phyloP scores from a whole-genome alignment of 805 yeast genomes.

The Starmerella bombicola region DNA sequence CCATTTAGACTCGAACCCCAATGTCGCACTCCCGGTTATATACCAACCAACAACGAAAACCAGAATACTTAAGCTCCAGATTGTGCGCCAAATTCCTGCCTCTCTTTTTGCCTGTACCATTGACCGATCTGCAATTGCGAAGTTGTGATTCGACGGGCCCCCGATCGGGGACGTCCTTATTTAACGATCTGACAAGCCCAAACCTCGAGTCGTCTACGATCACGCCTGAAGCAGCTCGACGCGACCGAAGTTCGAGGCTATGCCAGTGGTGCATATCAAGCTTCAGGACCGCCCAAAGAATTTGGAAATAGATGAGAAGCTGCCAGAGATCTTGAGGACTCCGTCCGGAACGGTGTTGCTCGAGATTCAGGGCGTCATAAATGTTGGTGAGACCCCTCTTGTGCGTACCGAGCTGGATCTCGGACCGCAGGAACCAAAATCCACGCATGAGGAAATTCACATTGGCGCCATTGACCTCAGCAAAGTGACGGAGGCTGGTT shows the following conservation, averaged over 20 bases:
- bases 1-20: slow-evolving; percentile 50
- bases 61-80: slow-evolving; percentile 11
- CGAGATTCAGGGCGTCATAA: slow-evolving; percentile 20
- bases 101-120: too few species aligned
- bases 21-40: slow-evolving; percentile 44
- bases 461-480: slow-evolving; percentile 18
- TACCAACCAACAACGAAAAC: slow-evolving; percentile 13
- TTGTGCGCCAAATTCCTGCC: slow-evolving; percentile 12
- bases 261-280: too few species aligned
- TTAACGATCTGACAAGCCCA: too few species aligned
- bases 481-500: slow-evolving; percentile 12
- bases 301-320: too few species aligned
- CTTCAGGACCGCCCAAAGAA: too few species aligned
- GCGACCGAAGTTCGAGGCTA: too few species aligned
- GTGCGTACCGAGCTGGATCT: slow-evolving; percentile 17
- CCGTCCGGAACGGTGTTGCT: slow-evolving; percentile 15
- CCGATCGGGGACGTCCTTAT: too few species aligned
- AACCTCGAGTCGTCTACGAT: too few species aligned
- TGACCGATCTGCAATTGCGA: too few species aligned
- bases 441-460: background rate
- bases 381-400: slow-evolving; percentile 17
- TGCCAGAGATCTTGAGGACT: slow-evolving; percentile 14
- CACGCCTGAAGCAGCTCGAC: too few species aligned
- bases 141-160: too few species aligned
- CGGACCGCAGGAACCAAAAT: slow-evolving; percentile 1